Base-by-base conservation (phyloP, 140 eudicot genomes). In the Erigeron philadelphicus region DNA sequence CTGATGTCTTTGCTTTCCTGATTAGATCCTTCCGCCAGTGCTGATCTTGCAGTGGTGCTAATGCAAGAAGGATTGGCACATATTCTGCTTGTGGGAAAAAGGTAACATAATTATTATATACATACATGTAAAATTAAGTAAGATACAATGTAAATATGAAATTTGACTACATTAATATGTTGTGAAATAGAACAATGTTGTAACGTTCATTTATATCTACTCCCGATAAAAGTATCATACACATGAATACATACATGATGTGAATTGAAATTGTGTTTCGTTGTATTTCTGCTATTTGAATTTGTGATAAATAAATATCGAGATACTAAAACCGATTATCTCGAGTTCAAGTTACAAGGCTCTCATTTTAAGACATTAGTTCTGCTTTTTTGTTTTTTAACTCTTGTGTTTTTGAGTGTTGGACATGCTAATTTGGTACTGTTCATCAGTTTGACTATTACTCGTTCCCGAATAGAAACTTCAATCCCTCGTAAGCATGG, bases 401-500 rank as follows among this genome's bases (percentile, higher is more conserved):
- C 11, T 25, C 49, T 25, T 19, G 31, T 63, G 64, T 62, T 5
- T 25, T 47, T 17, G 50, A 43, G 64, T 48, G 18, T 15, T 52
- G 18, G 41, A 55, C 59, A 25, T 48, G 47, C 54, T 71, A 43
- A 66, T 46, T 25, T 70, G 64, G 50, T 31, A 46, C 71, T 38
- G 73, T 52, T 71, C 35, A 66, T 74, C 79, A 92, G 96, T 72
- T 80, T 88, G 64, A 92, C 98, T 45, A 64, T 72, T 17, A 82
- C 93, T 18, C 93, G 95, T 41, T 72, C 96, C 60, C 90, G 96
- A 46, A 81, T 92, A 65, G 92, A 88, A 84, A 81, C 90, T 61
- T 92, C 98, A 48, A 92, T 92, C 75, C 98, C 98, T 67, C 88
- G 98, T 64, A 92, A 92, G 79, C 98, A 92, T 67, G 98, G 98